phyloP scores from a whole-genome alignment of 768 basidiomycete genomes.

The Suillus lakei region DNA sequence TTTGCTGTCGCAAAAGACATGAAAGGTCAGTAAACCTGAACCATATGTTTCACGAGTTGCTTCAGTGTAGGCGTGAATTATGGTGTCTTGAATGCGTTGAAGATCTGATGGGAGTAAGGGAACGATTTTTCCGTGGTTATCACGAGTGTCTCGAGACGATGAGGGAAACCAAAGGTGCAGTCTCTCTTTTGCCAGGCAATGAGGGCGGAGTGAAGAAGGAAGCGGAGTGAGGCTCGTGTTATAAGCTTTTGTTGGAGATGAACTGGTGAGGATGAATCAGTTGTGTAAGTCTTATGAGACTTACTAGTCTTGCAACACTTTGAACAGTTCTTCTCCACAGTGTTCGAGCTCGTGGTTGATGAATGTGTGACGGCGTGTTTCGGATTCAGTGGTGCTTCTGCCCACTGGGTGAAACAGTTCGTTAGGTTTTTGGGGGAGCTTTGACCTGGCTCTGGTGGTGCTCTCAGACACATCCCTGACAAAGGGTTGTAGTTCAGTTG shows the following conservation, averaged over 20 bases:
- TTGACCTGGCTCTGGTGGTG: not conserved
- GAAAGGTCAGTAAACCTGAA: conserved; percentile 42
- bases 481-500: conserved; percentile 2
- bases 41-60: conserved; percentile 42
- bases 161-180: too few relatives aligned
- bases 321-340: not conserved
- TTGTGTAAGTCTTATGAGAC: too few relatives aligned
- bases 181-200: too few relatives aligned
- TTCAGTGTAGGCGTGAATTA: conserved; percentile 31
- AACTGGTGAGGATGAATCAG: too few relatives aligned
- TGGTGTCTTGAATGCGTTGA: too few relatives aligned
- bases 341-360: conserved; percentile 13
- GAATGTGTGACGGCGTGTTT: conserved; percentile 15
- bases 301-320: not conserved
- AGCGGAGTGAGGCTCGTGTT: too few relatives aligned
- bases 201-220: too few relatives aligned
- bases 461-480: not conserved
- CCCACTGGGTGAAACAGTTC: conserved; percentile 14
- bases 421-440: too few relatives aligned
- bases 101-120: conserved; percentile 26
- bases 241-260: conserved; percentile 27
- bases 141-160: too few relatives aligned
- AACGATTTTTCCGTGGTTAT: too few relatives aligned
- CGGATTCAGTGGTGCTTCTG: conserved; percentile 12
- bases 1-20: conserved; percentile 44